A percentile compares a stretch with the other conserved stretches of the same genome.
Conservation (phyloP, 2,329 filamentous ascomycete genomes). For the Moelleriella libera region DNA sequence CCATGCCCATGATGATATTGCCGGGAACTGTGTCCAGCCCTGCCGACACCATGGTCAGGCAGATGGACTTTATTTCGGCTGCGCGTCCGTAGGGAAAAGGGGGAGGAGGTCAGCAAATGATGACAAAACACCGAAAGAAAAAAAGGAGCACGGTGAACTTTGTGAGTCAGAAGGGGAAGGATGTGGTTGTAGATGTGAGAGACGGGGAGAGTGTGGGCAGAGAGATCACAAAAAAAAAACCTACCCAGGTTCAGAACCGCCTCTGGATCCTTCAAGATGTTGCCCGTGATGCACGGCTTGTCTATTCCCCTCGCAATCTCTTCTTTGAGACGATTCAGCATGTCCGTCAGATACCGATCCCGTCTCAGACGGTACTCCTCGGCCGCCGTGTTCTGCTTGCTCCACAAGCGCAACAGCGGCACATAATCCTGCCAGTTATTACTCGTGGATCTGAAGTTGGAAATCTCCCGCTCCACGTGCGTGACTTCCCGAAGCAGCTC, state of each 20-base stretch:
- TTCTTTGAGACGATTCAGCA: slow-evolving; percentile 42
- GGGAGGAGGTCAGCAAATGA: too few relatives aligned
- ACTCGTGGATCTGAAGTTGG: slow-evolving; percentile 63
- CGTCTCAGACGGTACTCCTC: slow-evolving; percentile 52
- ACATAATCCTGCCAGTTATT: slow-evolving; percentile 82
- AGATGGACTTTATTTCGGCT: slow-evolving; percentile 70
- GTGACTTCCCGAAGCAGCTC: slow-evolving; percentile 59
- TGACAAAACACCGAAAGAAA: too few relatives aligned
- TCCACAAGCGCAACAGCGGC: slow-evolving; percentile 54
- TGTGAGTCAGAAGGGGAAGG: too few relatives aligned
- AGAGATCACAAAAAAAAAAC: neutral
- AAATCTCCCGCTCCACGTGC: slow-evolving; percentile 60
- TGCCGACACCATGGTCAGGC: slow-evolving; percentile 68
- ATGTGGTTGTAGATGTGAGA: neutral
- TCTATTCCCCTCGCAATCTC: slow-evolving; percentile 24
- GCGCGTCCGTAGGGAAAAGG: neutral
- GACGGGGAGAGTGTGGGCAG: neutral
- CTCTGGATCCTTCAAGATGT: slow-evolving; percentile 41
- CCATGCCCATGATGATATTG: slow-evolving; percentile 68
- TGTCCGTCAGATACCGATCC: slow-evolving; percentile 51
- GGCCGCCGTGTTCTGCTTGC: slow-evolving; percentile 47
- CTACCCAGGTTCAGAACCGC: slow-evolving; percentile 22
- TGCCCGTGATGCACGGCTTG: slow-evolving; percentile 26
- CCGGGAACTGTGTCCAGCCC: slow-evolving; percentile 71
- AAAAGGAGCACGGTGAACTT: too few relatives aligned